Conservation (phyloP, 495 filamentous ascomycete species). For the Penicillium pancosmium region DNA sequence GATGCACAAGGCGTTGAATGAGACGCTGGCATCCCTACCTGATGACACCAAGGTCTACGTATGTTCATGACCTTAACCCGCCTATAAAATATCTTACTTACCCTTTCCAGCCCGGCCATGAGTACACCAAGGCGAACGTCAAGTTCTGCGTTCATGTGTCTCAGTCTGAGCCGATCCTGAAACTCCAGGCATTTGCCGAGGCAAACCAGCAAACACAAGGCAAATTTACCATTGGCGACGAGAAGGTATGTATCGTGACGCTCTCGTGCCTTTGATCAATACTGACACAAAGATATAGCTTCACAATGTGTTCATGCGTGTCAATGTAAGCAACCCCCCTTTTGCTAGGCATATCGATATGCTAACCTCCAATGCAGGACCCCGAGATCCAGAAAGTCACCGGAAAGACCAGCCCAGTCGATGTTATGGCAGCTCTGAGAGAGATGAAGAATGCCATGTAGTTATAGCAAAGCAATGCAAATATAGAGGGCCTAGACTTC, state of each 20-base stretch:
- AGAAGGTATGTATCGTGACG: constrained; percentile 69
- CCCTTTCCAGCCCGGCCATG: constrained; percentile 75
- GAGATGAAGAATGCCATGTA: constrained; percentile 82
- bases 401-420: constrained; percentile 77
- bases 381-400: constrained; percentile 82
- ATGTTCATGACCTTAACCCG: constrained; percentile 33
- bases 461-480: background rate
- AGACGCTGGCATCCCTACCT: constrained; percentile 76
- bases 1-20: constrained; percentile 92
- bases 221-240: constrained; percentile 95
- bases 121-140: constrained; percentile 94
- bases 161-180: constrained; percentile 73
- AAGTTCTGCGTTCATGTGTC: constrained; percentile 79
- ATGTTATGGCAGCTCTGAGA: constrained; percentile 83
- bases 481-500: background rate
- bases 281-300: constrained; percentile 53
- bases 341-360: background rate
- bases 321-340: constrained; percentile 60
- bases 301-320: constrained; percentile 96
- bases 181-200: constrained; percentile 74
- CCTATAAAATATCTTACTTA: constrained; percentile 2
- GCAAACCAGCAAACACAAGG: constrained; percentile 87
- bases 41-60: constrained; percentile 95
- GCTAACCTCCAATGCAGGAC: constrained; percentile 56
- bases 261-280: background rate